These are phyloP conservation scores for Globisporangium solare DNA, from an alignment of 352 stramenopile genomes.

Conservation along the genomic window DNA sequence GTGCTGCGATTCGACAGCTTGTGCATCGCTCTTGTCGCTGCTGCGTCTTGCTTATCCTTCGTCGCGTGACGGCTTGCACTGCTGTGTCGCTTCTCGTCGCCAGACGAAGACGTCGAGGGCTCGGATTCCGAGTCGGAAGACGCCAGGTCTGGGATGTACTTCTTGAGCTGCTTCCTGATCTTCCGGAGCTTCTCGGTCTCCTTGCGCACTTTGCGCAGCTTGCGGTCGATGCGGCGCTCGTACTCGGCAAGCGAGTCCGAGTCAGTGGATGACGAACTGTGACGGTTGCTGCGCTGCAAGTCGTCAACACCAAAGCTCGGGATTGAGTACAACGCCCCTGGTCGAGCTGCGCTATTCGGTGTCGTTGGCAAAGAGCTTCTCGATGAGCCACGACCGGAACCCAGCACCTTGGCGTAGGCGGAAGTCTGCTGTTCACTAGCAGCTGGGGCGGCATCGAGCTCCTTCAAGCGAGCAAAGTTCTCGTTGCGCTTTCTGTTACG, in stretches of 20 bases:
- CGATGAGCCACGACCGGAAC: background rate
- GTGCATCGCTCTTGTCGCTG: background rate
- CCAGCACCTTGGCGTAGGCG: background rate
- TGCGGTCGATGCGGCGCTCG: slow-evolving; percentile 37
- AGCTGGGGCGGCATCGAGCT: slow-evolving; percentile 2
- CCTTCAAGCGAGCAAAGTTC: slow-evolving; percentile 10
- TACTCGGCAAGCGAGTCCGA: slow-evolving; percentile 24
- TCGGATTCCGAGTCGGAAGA: slow-evolving; percentile 34
- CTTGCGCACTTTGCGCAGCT: slow-evolving; percentile 37
- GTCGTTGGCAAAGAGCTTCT: slow-evolving; percentile 7
- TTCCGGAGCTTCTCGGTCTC: slow-evolving; percentile 33
- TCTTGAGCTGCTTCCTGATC: slow-evolving; percentile 37
- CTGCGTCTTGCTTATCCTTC: background rate
- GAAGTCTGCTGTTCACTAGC: background rate
- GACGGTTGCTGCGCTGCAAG: slow-evolving; percentile 5
- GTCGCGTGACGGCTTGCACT: background rate
- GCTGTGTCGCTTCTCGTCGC: background rate
- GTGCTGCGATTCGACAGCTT: too few relatives aligned
- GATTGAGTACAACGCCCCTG: slow-evolving; percentile 7
- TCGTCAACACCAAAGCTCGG: slow-evolving; percentile 6
- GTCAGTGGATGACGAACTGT: slow-evolving; percentile 9
- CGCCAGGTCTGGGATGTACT: slow-evolving; percentile 44
- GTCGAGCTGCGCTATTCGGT: background rate
- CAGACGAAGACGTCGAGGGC: slow-evolving; percentile 15
- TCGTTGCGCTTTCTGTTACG: slow-evolving; percentile 4